These are phyloP conservation scores for Phytopythium boreale DNA, from an alignment of 352 stramenopile species.

Conservation along the genomic window DNA sequence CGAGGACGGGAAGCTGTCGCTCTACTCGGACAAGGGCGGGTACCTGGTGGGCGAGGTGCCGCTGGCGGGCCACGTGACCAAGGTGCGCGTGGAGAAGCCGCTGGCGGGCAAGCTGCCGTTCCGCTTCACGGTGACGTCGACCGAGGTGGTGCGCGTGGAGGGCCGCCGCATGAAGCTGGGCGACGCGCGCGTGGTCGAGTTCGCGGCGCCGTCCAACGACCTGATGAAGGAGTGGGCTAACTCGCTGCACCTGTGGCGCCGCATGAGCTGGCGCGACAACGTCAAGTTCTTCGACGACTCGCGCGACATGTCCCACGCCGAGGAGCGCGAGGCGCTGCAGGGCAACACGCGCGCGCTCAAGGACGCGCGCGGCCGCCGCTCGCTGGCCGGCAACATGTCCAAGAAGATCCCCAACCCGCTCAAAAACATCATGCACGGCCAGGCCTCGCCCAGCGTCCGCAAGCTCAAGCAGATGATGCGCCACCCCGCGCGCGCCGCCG, in stretches of 20 bases:
- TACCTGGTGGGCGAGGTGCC: conserved; percentile 57
- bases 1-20: conserved; percentile 66
- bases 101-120: conserved; percentile 64
- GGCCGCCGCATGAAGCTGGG: conserved; percentile 76
- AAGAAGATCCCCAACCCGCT: conserved; percentile 61
- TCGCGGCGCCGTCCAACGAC: conserved; percentile 64
- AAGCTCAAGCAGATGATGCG: conserved; percentile 64
- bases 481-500: conserved; percentile 20
- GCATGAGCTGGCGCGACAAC: conserved; percentile 88
- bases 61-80: conserved; percentile 69
- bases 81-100: conserved; percentile 71
- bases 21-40: conserved; percentile 72
- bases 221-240: conserved; percentile 88
- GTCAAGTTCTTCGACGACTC: conserved; percentile 80
- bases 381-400: conserved; percentile 18
- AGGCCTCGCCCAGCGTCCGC: conserved; percentile 61
- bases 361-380: conserved; percentile 39
- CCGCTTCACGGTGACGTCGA: conserved; percentile 66
- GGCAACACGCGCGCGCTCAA: conserved; percentile 56
- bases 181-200: conserved; percentile 59
- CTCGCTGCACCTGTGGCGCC: conserved; percentile 74
- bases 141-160: conserved; percentile 72
- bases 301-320: conserved; percentile 41
- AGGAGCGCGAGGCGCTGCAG: conserved; percentile 58
- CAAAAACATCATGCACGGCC: conserved; percentile 50